phyloP scores from a whole-genome alignment of 2,329 filamentous ascomycete species.

The Cadophora gregata region DNA sequence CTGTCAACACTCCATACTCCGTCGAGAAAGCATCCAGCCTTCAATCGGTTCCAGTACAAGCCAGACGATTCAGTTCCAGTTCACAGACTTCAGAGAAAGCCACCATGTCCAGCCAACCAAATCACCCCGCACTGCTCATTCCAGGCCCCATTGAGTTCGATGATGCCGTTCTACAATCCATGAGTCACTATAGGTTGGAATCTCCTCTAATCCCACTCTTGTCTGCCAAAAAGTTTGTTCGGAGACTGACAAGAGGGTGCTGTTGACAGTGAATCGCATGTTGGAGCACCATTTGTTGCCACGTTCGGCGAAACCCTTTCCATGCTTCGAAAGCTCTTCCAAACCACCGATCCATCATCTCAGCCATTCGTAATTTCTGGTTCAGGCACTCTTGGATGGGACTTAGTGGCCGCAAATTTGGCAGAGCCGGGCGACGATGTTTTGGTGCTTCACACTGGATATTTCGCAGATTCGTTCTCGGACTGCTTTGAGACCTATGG shows the following conservation, averaged over 20 bases:
- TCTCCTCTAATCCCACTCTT: not conserved
- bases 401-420: slow-evolving; percentile 92
- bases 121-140: slow-evolving; percentile 82
- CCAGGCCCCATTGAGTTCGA: slow-evolving; percentile 98
- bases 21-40: slow-evolving; percentile 32
- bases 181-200: slow-evolving; percentile 88
- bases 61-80: slow-evolving; percentile 32
- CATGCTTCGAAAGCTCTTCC: slow-evolving; percentile 91
- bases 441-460: slow-evolving; percentile 92
- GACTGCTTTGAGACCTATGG: slow-evolving; percentile 93
- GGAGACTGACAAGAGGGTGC: slow-evolving; percentile 28
- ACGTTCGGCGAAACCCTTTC: slow-evolving; percentile 89
- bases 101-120: slow-evolving; percentile 65
- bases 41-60: slow-evolving; percentile 34
- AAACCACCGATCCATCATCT: slow-evolving; percentile 79
- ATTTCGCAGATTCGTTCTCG: slow-evolving; percentile 95
- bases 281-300: slow-evolving; percentile 86
- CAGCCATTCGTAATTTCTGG: slow-evolving; percentile 95
- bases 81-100: slow-evolving; percentile 28
- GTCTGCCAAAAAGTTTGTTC: not conserved
- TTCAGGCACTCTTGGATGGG: slow-evolving; percentile 96
- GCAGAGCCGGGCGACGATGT: slow-evolving; percentile 88
- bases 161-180: slow-evolving; percentile 92
- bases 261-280: slow-evolving; percentile 81
- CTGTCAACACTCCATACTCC: slow-evolving; percentile 44